Base-by-base conservation (phyloP, 2,329 filamentous ascomycete species). In the Drechslera avenae region DNA sequence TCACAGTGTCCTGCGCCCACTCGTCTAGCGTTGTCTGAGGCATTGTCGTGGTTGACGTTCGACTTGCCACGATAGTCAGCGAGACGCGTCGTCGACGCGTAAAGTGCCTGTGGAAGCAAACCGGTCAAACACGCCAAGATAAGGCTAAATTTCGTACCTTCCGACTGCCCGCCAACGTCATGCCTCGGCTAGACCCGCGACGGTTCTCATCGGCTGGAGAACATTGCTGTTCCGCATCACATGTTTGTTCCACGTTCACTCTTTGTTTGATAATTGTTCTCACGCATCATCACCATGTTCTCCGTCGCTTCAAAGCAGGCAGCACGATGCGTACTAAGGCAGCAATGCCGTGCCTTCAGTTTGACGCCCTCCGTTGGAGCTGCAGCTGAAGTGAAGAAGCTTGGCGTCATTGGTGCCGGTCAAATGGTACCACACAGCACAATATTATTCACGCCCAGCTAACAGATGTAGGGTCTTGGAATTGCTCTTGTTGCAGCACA, bases 401-500 rank as follows among this genome's bases (percentile, higher is more conserved):
- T 99, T 34, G 94, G 93, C 68, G 93, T 99, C 41, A 82, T 99
- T 68, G 94, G 94, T 60, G 92, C 93, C 45, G 94, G 94, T 21
- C 94, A 97, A 74, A 97, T 97, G 92, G 92, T 96, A 76, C 69
- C 23, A 21, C n/a, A 10, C 3, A 37, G 7, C 9, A n/a, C 7
- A 35, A 10, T 13, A 9, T 18, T 2, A 21, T 7, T 46, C 37
- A 18, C 12, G 17, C 5, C 32, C 13, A 48, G 55, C 60, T 74
- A 47, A 75, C 61, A 48, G 7, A 35, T 6, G 12, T 35, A 97
- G 93, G 94, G 94, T 52, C 79, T 99, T 36, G 94, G 94, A 52
- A 99, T 99, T 73, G 94, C 94, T 42, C 85, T 99, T 13, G 93
- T 99, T 39, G 94, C 93, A 42, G 91, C 93, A 35, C 86, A 90